phyloP scores from a whole-genome alignment of 345 rosid genomes.

The Psidium friedrichsthalianum region DNA sequence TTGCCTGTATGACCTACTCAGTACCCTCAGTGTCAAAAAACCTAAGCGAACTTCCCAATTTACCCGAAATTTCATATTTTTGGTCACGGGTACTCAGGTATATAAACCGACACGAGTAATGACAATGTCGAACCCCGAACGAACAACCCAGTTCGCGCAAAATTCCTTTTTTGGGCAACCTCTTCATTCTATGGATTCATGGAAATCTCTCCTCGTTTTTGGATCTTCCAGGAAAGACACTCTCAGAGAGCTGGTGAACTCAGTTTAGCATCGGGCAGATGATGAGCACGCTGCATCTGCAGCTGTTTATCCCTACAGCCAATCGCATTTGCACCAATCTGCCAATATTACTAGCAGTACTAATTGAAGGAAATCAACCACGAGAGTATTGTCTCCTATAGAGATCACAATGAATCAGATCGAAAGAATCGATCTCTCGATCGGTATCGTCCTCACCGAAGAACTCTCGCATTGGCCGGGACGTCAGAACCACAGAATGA shows the following conservation, averaged over 20 bases:
- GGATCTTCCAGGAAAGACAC: not conserved
- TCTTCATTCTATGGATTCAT: not conserved
- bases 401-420: not conserved
- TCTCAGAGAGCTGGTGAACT: not conserved
- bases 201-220: not conserved
- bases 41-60: not conserved
- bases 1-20: not conserved
- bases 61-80: not conserved
- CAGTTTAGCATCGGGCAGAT: not conserved
- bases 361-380: not conserved
- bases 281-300: not conserved
- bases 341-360: not conserved
- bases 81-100: not conserved
- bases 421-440: not conserved
- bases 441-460: not conserved
- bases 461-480: not conserved
- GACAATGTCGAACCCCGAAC: not conserved
- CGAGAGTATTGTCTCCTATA: not conserved
- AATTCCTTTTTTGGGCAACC: not conserved
- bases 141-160: not conserved
- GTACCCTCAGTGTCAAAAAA: not conserved
- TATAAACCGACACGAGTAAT: not conserved
- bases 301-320: not conserved
- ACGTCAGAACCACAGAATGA: not conserved
- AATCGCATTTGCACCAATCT: not conserved